Evolutionary conservation across 1,139 yeast species (phyloP).

Genomic region (Casaregolazyma suthepensis): DNA sequence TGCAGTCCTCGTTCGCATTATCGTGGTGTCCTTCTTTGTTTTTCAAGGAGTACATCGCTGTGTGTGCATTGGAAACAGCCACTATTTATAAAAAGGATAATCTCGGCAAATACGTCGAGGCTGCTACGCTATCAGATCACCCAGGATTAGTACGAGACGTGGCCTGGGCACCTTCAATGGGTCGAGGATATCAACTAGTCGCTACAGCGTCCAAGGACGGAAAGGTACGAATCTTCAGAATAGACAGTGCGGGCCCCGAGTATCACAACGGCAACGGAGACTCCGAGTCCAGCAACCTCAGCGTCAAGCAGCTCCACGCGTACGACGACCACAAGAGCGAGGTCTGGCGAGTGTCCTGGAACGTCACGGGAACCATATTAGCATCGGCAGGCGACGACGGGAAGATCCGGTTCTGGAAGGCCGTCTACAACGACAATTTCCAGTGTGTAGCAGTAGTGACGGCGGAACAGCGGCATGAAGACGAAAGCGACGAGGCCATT

Average conservation of each 20-base stretch:
- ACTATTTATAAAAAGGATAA: slow-evolving; percentile 58
- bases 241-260: slow-evolving; percentile 33
- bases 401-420: slow-evolving; percentile 83
- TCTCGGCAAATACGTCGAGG: slow-evolving; percentile 37
- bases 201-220: slow-evolving; percentile 98
- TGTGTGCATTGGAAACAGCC: slow-evolving; percentile 84
- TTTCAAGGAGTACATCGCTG: slow-evolving; percentile 72
- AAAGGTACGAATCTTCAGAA: slow-evolving; percentile 73
- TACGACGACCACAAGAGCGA: slow-evolving; percentile 79
- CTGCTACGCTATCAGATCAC: slow-evolving; percentile 60
- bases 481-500: slow-evolving; percentile 32
- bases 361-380: slow-evolving; percentile 76
- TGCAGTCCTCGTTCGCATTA: slow-evolving; percentile 80
- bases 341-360: slow-evolving; percentile 97
- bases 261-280: slow-evolving; percentile 17
- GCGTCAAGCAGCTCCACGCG: slow-evolving; percentile 48
- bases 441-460: slow-evolving; percentile 87
- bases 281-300: slow-evolving; percentile 20
- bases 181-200: slow-evolving; percentile 75
- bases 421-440: slow-evolving; percentile 78
- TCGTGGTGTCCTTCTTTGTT: slow-evolving; percentile 94
- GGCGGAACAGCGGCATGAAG: slow-evolving; percentile 42
- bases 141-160: slow-evolving; percentile 82
- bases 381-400: slow-evolving; percentile 97
- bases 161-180: slow-evolving; percentile 97